Conservation (phyloP, 495 filamentous ascomycete genomes). For the Polyplosphaeria fusca region DNA sequence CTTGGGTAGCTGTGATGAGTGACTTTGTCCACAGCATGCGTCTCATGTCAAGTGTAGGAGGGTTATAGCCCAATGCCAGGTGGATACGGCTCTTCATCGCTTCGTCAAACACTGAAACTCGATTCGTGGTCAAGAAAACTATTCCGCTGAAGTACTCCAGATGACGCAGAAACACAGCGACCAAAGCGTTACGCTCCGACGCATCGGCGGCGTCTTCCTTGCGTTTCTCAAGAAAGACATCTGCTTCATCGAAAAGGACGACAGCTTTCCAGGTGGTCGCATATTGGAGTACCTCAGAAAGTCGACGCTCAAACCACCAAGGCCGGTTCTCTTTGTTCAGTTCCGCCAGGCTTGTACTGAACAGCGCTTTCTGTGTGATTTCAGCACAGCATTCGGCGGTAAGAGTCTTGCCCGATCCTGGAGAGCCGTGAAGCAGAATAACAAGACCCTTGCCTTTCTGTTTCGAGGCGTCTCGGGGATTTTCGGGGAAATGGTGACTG, state of each 20-base stretch:
- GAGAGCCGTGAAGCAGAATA: conserved; percentile 27
- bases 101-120: conserved; percentile 28
- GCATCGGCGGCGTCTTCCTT: conserved; percentile 12
- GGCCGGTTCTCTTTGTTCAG: conserved; percentile 18
- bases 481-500: conserved; percentile 20
- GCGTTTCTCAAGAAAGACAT: conserved; percentile 36
- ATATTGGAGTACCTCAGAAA: conserved; percentile 14
- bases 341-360: conserved; percentile 24
- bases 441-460: conserved; percentile 34
- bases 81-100: conserved; percentile 39
- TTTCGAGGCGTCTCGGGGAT: conserved; percentile 21
- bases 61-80: conserved; percentile 42
- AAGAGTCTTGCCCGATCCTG: conserved; percentile 31
- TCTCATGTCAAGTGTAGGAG: conserved; percentile 15
- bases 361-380: conserved; percentile 7
- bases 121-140: conserved; percentile 32
- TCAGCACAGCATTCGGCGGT: conserved; percentile 26
- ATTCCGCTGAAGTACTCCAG: conserved; percentile 35
- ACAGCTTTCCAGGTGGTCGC: conserved; percentile 38
- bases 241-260: conserved; percentile 39
- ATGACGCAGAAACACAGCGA: conserved; percentile 32
- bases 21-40: conserved; percentile 17
- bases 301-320: conserved; percentile 9
- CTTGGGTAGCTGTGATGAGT: background rate
- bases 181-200: conserved; percentile 24